Evolutionary conservation across 257 asterid species (phyloP).

Genomic region (Solanum gracilifrons): DNA sequence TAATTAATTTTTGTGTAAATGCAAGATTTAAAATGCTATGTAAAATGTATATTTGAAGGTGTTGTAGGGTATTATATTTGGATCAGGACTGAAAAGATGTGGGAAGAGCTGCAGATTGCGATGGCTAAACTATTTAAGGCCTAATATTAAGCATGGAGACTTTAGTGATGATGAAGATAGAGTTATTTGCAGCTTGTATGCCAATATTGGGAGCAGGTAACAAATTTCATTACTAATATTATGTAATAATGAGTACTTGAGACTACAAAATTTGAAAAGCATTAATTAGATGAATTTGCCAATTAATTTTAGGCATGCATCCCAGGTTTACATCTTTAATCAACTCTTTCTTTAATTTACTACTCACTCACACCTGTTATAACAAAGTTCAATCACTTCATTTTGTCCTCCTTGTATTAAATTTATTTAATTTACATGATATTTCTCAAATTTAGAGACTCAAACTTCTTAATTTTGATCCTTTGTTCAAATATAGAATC

Average conservation of each 20-base stretch:
- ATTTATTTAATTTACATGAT: background rate
- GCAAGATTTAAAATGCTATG: no score
- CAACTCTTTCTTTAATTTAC: background rate
- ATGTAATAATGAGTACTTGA: no score
- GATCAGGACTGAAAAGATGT: background rate
- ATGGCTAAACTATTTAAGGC: slow-evolving; percentile 1
- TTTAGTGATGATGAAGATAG: slow-evolving; percentile 1
- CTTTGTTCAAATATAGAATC: background rate
- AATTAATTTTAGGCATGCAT: background rate
- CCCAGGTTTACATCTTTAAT: background rate
- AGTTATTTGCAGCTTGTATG: background rate
- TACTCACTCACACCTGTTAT: background rate
- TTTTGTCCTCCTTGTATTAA: background rate
- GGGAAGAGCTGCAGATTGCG: background rate
- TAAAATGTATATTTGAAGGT: background rate
- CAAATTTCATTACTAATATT: no score
- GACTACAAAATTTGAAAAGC: no score
- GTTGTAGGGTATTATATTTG: background rate
- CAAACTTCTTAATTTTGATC: background rate
- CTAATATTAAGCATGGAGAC: background rate
- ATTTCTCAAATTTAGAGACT: background rate
- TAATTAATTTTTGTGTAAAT: no score
- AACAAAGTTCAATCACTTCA: background rate
- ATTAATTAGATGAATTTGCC: background rate
- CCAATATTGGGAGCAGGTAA: slow-evolving; percentile 4